Conservation (phyloP, 2,329 filamentous ascomycete species). For the Pestalotiopsis sp. region DNA sequence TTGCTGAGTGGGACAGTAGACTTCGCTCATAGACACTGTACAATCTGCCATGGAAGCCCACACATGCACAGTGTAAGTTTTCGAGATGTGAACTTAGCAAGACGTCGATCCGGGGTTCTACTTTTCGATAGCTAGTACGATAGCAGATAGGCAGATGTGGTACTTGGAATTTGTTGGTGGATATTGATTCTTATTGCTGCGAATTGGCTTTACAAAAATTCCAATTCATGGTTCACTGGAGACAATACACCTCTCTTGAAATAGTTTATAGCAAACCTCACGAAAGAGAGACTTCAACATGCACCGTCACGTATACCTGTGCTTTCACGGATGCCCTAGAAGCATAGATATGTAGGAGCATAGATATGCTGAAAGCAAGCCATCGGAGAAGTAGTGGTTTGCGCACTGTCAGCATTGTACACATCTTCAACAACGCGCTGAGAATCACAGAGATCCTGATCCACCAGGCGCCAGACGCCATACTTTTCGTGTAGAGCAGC, state of each 20-base stretch:
- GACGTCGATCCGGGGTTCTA: background rate
- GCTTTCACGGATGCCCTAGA: too few species aligned
- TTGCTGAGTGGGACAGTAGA: background rate
- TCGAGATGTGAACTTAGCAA: background rate
- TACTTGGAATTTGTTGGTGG: background rate
- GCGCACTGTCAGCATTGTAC: too few species aligned
- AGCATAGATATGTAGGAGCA: too few species aligned
- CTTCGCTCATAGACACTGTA: background rate
- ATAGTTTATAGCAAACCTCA: too few species aligned
- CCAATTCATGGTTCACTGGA: too few species aligned
- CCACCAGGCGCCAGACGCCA: background rate
- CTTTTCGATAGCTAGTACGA: background rate
- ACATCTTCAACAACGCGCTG: background rate
- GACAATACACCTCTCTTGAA: too few species aligned
- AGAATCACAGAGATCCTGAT: background rate
- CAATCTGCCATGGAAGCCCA: background rate
- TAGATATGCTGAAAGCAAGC: too few species aligned
- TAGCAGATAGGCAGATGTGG: background rate
- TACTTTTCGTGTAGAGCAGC: background rate
- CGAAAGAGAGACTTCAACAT: too few species aligned
- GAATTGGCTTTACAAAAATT: too few species aligned
- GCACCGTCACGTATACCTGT: too few species aligned
- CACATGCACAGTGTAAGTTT: background rate
- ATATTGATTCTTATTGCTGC: background rate
- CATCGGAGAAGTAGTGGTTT: too few species aligned